These are phyloP conservation scores for Kluyveromyces sp. DNA, from an alignment of 1,139 yeast species.

Conservation along the genomic window DNA sequence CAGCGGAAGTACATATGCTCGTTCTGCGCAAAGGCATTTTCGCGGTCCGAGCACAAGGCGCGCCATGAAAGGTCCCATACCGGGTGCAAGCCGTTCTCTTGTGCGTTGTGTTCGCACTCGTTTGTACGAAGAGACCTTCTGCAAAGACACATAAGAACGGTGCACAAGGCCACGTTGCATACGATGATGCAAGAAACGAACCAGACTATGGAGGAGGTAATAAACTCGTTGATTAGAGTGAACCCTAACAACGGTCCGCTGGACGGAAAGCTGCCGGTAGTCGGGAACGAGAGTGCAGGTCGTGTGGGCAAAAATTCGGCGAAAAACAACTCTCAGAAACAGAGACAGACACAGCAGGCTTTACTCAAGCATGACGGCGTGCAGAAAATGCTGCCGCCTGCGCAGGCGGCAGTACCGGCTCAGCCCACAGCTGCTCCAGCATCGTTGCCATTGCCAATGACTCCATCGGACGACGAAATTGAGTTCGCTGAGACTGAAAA, in stretches of 20 bases:
- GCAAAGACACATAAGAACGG: conserved; percentile 73
- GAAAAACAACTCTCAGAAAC: too few species aligned
- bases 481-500: background rate
- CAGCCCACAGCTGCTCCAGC: too few species aligned
- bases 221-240: conserved; percentile 8
- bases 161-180: conserved; percentile 39
- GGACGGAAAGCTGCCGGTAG: too few species aligned
- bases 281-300: too few species aligned
- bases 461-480: conserved; percentile 4
- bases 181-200: conserved; percentile 1
- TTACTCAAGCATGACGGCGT: too few species aligned
- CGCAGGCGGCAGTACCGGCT: background rate
- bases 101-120: conserved; percentile 61
- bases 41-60: conserved; percentile 73
- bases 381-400: too few species aligned
- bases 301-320: too few species aligned
- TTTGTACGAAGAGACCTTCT: conserved; percentile 72
- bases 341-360: too few species aligned
- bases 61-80: conserved; percentile 83
- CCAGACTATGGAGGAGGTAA: conserved; percentile 4
- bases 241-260: too few species aligned
- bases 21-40: conserved; percentile 73
- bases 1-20: conserved; percentile 68
- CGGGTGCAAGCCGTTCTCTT: conserved; percentile 74
- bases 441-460: conserved; percentile 4